Evolutionary conservation across 441 rosid genomes (phyloP), one percentile per base, ranked within the genome.

Genomic region (Aleurites moluccanus): DNA sequence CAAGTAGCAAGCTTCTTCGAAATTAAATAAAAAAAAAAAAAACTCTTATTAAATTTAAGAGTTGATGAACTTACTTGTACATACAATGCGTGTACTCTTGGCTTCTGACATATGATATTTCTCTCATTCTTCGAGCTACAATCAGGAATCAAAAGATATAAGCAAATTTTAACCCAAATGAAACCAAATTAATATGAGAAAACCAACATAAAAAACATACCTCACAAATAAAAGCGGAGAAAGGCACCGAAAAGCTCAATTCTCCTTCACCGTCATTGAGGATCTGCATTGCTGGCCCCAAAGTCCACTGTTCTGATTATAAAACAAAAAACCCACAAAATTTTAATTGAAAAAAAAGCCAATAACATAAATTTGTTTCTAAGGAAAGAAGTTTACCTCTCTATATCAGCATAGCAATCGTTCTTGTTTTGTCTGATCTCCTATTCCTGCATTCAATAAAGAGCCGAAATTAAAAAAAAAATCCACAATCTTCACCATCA

Each of bases 81-180:
- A 94, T 81, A 73, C 97, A 94, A 70, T 90, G 92, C 85, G 88
- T 94, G 83, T 80, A 94, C 67, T 94, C 95, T 83, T 94, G 97
- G 82, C 94, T 82, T 77, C 98, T 80, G 66, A 81, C 60, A 78
- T n/a, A n/a, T 82, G 81, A 86, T 94, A 93, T 69, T 89, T 92
- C 80, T 92, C 98, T 11, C 97, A 96, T 81, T 94, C 97, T 86
- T 94, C 97, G 79, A 92, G 97, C 98, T 94, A 79, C 76, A 78
- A 47, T 23, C 11, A 75, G 77, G 72, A 61, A 66, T 3, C 33
- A 64, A 23, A 21, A 49, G 35, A 9, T 14, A 50, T 53, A 11
- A 42, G 15, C 13, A 6, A 72, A 1, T 20, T 44, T 2, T 28
- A 18, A 27, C 5, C 11, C 10, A 9, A 49, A 28, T 9, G 49